Evolutionary conservation across 1,284 basidiomycete genomes (phyloP), one percentile per base, ranked within the genome.

Genomic region (Pterulicium gracile): DNA sequence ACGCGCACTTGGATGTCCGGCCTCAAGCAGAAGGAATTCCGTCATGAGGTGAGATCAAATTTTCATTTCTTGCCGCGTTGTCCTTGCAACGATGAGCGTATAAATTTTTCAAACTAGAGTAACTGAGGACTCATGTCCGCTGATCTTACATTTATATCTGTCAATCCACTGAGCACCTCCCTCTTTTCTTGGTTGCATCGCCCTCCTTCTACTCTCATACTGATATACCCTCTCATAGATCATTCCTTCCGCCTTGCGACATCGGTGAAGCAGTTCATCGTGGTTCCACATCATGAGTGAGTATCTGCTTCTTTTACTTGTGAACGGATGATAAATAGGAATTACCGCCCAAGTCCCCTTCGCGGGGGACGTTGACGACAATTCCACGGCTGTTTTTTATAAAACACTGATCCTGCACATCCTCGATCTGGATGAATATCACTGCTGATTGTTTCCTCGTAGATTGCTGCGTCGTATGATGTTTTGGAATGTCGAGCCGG

Each of bases 51-150:
- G 36, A 39, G 36, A 15, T 10, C 15, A 43, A 5, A 20, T 48
- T 24, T 23, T 32, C 35, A n/a, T 42, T 46, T 54, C 43, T 20
- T 18, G 4, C 34, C 24, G 45, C 39, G 34, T 35, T 45, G 32
- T 51, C 53, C 50, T 58, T 52, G 50, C 49, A 54, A 56, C 59
- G 78, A 82, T 83, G 83, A 85, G 62, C 56, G 64, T 43, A 21
- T 67, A 60, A 64, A 72, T 81, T n/a, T n/a, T n/a, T 82, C 83
- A 87, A 87, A 87, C 83, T 87, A 87, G 83, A 86, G 83, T 87
- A 80, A 85, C 69, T 86, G 83, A 87, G 82, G 65, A 75, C 20
- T 13, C 42, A 15, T 43, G 70, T 72, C 67, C 80, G 56, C 79
- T 84, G 83, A 72, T 84, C 79, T 81, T 54, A 65, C 56, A 42